Evolutionary conservation across 73 alveolate genomes (phyloP), one percentile per base, ranked within the genome.

Genomic region (Paramecium primaurelia): DNA sequence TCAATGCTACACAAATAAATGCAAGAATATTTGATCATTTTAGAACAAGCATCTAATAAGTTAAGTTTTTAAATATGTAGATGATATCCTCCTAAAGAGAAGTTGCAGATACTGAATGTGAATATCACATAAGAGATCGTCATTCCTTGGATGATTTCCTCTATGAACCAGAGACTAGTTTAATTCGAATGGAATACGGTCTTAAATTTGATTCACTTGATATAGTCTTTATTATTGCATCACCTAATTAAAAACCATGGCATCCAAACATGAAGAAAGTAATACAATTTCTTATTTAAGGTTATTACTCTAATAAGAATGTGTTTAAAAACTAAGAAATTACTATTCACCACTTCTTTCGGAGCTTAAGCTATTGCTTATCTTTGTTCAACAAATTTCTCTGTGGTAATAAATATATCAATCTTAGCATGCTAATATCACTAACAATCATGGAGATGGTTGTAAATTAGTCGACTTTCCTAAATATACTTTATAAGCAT

Each of bases 51-150:
- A 38, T 77, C 4, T 44, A 40, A 40, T 26, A 77, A 44, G 89
- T 77, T 34, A n/a, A 44, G 12, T 16, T 4, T 34, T 77, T 20
- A n/a, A n/a, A 38, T 38, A 16, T 22, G 25, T 77, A 88, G 93
- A 68, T 69, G n/a, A 69, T 88, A 49, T 58, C 75, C 3, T 71
- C 37, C 8, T 42, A 68, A 42, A 68, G 32, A 26, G 93, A 88
- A 44, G 71, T 88, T 12, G 93, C 77, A 3, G 93, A 88, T 32
- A 88, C 93, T 68, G 93, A 88, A 42, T 68, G 90, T n/a, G 93
- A 88, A 69, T 88, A 68, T 88, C 71, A 58, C 14, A 68, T 60
- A 32, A 36, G 93, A 69, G 93, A 88, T 88, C 68, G 86, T 32
- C 60, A 88, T 64, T 68, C 59, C 22, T 58, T 88, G 4, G 93